Evolutionary conservation across 352 stramenopile species (phyloP), one percentile per base, ranked within the genome.

Genomic region (Globisporangium barbulae): DNA sequence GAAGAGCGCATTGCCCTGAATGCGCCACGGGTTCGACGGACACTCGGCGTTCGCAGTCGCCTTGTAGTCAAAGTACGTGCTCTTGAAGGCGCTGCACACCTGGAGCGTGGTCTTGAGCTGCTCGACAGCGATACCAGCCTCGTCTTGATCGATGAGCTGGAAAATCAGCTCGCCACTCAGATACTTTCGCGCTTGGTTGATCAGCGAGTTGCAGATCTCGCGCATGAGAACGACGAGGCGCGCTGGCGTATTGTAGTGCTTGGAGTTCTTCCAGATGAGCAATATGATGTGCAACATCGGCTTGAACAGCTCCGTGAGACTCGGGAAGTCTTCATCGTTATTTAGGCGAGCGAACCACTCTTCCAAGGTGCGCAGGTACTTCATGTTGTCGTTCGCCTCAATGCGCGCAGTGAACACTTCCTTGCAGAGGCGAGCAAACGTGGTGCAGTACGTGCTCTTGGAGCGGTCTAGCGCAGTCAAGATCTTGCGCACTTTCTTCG

Each of bases 231-330:
- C 95, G 1, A 99, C 97, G 37, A 99, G 84, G 0, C 97, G 78
- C 22, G 92, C 93, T 0, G 97, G 93, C 8, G 95, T 99, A 76
- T 99, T 99, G 89, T 99, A 99, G 76, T 99, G 91, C 73, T 97
- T 97, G 28, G 94, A 99, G 79, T 99, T 98, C 74, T 99, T 99
- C 97, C 97, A 99, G 65, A 99, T 99, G 22, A 99, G 76, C 63
- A 99, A 80, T 15, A 99, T 97, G 59, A 98, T 98, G 71, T 99
- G 96, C 17, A 99, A 76, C 80, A 98, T 98, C n/a, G 97, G 97
- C 75, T 98, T 99, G 80, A 99, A 99, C 21, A 98, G 76, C 57
- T 97, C 79, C 2, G 84, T 86, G 12, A 98, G 75, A 12, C 88
- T 93, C 8, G 90, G 89, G 55, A 98, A 98, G 70, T 98, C 95